Evolutionary conservation across 345 rosid species (phyloP).

Genomic region (Gossypium thurberi): DNA sequence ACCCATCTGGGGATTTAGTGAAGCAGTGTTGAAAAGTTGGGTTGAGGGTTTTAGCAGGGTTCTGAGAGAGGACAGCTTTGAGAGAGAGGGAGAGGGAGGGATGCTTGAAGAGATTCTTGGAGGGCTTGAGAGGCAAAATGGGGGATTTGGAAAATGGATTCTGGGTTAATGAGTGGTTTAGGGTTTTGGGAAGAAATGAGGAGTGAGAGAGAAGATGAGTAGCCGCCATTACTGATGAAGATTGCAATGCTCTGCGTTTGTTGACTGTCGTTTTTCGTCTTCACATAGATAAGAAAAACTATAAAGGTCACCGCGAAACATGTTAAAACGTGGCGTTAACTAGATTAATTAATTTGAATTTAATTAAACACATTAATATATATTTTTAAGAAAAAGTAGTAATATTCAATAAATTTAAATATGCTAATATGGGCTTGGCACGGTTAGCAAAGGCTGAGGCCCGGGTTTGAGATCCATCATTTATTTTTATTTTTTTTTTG

Average conservation of each 20-base stretch:
- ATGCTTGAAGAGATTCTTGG: conserved; percentile 19
- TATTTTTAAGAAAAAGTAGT: too few relatives aligned
- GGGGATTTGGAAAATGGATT: conserved; percentile 33
- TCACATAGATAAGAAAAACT: too few relatives aligned
- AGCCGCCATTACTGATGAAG: conserved; percentile 12
- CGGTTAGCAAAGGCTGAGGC: too few relatives aligned
- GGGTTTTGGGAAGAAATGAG: conserved; percentile 32
- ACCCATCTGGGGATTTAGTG: conserved; percentile 70
- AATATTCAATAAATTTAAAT: too few relatives aligned
- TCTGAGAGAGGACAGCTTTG: conserved; percentile 50
- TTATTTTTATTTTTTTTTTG: too few relatives aligned
- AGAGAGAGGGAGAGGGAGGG: conserved; percentile 41
- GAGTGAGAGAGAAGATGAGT: conserved; percentile 12
- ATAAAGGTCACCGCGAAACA: too few relatives aligned
- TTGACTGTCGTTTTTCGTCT: background rate
- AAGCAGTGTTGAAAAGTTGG: conserved; percentile 62
- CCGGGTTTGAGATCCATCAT: too few relatives aligned
- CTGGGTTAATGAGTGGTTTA: conserved; percentile 25
- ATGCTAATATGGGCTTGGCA: too few relatives aligned
- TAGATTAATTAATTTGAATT: too few relatives aligned
- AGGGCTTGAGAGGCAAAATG: conserved; percentile 30
- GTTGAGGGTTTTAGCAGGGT: conserved; percentile 28
- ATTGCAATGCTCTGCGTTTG: background rate
- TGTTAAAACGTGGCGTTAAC: too few relatives aligned
- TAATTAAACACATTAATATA: too few relatives aligned